Conservation (phyloP, 2,329 filamentous ascomycete genomes). For the Acrodontium crateriforme region DNA sequence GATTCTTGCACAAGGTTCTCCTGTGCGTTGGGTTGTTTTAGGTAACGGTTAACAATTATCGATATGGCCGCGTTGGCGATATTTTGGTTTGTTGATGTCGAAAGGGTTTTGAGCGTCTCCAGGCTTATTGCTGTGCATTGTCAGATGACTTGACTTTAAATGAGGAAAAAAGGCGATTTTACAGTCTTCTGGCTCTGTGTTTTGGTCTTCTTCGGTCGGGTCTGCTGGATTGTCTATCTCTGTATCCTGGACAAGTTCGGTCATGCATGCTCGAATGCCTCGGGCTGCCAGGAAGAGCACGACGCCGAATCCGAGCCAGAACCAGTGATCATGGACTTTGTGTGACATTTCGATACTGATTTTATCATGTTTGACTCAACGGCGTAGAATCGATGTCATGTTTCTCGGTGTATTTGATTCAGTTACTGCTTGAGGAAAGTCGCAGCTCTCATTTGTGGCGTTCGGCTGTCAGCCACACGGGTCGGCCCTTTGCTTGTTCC, state of each 20-base stretch:
- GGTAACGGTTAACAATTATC: neutral
- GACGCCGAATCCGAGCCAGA: conserved; percentile 36
- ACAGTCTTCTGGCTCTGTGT: conserved; percentile 41
- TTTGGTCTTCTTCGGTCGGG: conserved; percentile 55
- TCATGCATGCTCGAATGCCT: conserved; percentile 45
- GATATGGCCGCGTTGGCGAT: conserved; percentile 1
- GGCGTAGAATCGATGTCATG: too few species aligned
- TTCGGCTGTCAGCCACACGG: too few species aligned
- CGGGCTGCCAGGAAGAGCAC: conserved; percentile 46
- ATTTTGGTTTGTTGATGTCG: conserved; percentile 27
- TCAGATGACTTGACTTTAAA: neutral
- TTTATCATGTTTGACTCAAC: too few species aligned
- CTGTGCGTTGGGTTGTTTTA: too few species aligned
- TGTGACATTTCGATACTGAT: too few species aligned
- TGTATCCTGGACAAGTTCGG: conserved; percentile 47
- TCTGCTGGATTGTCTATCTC: conserved; percentile 53
- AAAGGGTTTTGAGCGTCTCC: conserved; percentile 27
- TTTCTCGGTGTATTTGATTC: too few species aligned
- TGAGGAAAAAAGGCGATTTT: neutral
- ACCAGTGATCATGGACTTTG: conserved; percentile 30
- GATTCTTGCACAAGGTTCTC: too few species aligned
- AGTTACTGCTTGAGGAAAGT: too few species aligned
- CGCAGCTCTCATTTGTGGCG: too few species aligned
- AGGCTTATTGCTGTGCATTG: conserved; percentile 24
- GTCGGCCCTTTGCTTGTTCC: too few species aligned